phyloP scores from a whole-genome alignment of 495 filamentous ascomycete genomes.

The Neurospora sp. region DNA sequence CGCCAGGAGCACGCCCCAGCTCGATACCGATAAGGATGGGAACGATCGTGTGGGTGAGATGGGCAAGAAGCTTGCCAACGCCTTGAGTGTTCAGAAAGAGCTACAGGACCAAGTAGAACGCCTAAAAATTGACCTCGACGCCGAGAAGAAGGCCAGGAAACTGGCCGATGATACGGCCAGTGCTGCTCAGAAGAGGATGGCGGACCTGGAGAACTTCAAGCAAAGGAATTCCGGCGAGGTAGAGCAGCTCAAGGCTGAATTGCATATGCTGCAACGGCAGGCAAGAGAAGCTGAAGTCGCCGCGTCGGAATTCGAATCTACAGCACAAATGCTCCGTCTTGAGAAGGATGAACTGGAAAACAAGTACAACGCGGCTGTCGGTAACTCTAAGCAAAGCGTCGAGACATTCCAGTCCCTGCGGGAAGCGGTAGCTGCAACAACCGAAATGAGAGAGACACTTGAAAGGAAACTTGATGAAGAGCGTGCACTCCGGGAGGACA shows the following conservation, averaged over 20 bases:
- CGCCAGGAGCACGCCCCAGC: constrained; percentile 57
- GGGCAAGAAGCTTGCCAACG: constrained; percentile 67
- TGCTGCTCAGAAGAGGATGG: constrained; percentile 70
- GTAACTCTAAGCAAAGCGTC: constrained; percentile 59
- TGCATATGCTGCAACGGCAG: constrained; percentile 65
- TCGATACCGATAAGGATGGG: constrained; percentile 51
- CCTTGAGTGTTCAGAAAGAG: constrained; percentile 67
- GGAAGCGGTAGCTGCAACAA: constrained; percentile 68
- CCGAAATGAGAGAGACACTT: constrained; percentile 60
- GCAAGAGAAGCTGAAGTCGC: constrained; percentile 69
- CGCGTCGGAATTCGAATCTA: constrained; percentile 62
- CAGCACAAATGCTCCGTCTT: constrained; percentile 59
- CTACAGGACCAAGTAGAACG: constrained; percentile 59
- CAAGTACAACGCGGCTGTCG: constrained; percentile 57
- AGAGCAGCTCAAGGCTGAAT: constrained; percentile 72
- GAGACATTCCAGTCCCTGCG: constrained; percentile 63
- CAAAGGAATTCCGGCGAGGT: constrained; percentile 72
- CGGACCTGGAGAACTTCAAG: constrained; percentile 71
- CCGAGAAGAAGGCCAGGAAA: constrained; percentile 68
- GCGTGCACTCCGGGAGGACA: constrained; percentile 56
- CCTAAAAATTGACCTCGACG: constrained; percentile 57
- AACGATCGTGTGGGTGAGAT: constrained; percentile 69
- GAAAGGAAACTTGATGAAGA: constrained; percentile 84
- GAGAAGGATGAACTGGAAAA: constrained; percentile 73
- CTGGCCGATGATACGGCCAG: constrained; percentile 82